These are phyloP conservation scores for Heracleum sosnowskyi DNA, from an alignment of 129 eudicot genomes.

Conservation along the genomic window DNA sequence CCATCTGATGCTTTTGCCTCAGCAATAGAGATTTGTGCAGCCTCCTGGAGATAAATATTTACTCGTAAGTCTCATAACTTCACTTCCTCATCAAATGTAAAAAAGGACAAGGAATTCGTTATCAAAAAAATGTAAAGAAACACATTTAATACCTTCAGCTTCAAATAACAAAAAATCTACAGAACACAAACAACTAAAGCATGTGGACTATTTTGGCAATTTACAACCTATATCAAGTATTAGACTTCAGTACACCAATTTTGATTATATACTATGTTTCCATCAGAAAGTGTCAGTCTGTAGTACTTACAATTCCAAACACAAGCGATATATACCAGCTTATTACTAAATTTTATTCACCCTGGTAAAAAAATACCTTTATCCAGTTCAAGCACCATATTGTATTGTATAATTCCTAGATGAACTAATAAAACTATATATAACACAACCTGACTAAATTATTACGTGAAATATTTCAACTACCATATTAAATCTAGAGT, in stretches of 20 bases:
- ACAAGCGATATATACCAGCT: neutral
- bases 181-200: neutral
- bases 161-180: neutral
- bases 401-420: neutral
- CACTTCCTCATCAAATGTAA: neutral
- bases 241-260: neutral
- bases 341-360: no score
- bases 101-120: neutral
- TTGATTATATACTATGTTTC: neutral
- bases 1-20: constrained; percentile 59
- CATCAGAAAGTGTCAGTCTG: no score
- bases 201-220: neutral
- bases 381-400: neutral
- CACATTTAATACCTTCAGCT: neutral
- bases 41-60: constrained; percentile 36
- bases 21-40: constrained; percentile 46
- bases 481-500: no score
- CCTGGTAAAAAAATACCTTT: no score
- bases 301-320: neutral
- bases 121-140: neutral
- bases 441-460: neutral
- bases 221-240: neutral
- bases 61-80: neutral
- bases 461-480: neutral
- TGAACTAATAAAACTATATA: neutral